Base-by-base conservation (phyloP, 2,329 filamentous ascomycete species). In the Nemania diffusa region DNA sequence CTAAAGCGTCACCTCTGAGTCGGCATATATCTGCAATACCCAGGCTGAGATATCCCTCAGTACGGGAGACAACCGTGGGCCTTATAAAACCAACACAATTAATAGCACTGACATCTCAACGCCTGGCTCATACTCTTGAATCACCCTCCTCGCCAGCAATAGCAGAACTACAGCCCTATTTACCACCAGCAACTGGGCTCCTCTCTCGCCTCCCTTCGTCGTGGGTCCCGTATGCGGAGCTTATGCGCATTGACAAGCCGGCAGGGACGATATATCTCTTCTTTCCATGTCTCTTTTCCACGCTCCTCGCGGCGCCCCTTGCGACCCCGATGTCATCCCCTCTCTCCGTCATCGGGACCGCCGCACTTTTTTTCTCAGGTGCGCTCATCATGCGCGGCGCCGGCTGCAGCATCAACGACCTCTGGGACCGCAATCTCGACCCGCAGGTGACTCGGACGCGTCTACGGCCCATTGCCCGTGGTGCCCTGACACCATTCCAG, bases 341-440 rank as follows among this genome's bases (percentile, higher is more conserved):
- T 0, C 76, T 83, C 5, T 83, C 89, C 13, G 88, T 93, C 20
- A 71, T 91, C 32, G 85, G 88, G 56, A 93, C 90, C 0, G 85
- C 87, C 1, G 75, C 87, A 1, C 85, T 96, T 55, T 96, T 97
- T 81, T 87, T 91, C 74, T 84, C 88, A 1, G 93, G 93, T 57
- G 91, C 92, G 3, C 78, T 97, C 51, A 86, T 97, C 71, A 96
- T 97, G 92, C 91, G 94, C 68, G 92, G 94, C 56, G 92, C 93
- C 22, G 93, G 93, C 58, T 97, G 94, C 79, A 91, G 91, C 20
- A 93, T 97, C 81, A 97, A 97, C 77, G 94, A 97, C 77, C 88
- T 97, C 57, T 94, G 93, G 91, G 94, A 97, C 79, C 88, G 92
- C 62, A 92, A 96, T 73, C 89, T 97, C 17, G 94, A 97, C 79